Evolutionary conservation across 106 monocot species (phyloP).

Genomic region (Dioscorea dumetorum): DNA sequence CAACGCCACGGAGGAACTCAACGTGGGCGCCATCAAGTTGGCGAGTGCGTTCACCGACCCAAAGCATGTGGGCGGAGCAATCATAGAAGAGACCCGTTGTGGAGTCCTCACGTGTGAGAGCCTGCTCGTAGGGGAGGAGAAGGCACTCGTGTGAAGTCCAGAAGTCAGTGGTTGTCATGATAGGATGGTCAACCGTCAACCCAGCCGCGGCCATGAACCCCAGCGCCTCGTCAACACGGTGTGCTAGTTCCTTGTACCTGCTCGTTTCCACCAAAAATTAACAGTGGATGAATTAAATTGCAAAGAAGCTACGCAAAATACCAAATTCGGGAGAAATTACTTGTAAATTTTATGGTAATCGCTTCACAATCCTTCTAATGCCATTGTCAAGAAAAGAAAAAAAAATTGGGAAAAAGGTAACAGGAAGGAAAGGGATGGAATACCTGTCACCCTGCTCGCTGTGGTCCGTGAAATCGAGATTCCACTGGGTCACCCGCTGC

Average conservation of each 20-base stretch:
- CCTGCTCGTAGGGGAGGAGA: conserved; percentile 64
- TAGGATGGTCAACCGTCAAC: conserved; percentile 52
- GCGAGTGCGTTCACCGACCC: conserved; percentile 65
- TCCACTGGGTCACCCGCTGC: conserved; percentile 73
- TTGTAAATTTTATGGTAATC: too few species aligned
- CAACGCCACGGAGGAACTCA: conserved; percentile 63
- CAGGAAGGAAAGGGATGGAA: background rate
- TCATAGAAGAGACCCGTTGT: conserved; percentile 65
- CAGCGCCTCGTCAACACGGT: conserved; percentile 58
- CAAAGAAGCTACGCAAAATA: too few species aligned
- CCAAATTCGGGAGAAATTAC: too few species aligned
- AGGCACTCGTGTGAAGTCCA: conserved; percentile 77
- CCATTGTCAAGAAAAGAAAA: background rate
- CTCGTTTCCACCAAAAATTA: background rate
- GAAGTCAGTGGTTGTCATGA: conserved; percentile 66
- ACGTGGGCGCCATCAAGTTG: conserved; percentile 67
- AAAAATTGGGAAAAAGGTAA: background rate
- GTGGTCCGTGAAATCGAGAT: conserved; percentile 71
- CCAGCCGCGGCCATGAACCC: conserved; percentile 70
- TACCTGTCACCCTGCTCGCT: conserved; percentile 73
- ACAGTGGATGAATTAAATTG: too few species aligned
- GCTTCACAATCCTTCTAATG: too few species aligned
- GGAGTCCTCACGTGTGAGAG: conserved; percentile 66
- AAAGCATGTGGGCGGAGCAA: conserved; percentile 65
- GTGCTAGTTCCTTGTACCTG: conserved; percentile 60